Percentiles rank a stretch among this genome's conserved stretches.
Conservation (phyloP, 2,329 filamentous ascomycete genomes). For the Talaromyces funiculosus region DNA sequence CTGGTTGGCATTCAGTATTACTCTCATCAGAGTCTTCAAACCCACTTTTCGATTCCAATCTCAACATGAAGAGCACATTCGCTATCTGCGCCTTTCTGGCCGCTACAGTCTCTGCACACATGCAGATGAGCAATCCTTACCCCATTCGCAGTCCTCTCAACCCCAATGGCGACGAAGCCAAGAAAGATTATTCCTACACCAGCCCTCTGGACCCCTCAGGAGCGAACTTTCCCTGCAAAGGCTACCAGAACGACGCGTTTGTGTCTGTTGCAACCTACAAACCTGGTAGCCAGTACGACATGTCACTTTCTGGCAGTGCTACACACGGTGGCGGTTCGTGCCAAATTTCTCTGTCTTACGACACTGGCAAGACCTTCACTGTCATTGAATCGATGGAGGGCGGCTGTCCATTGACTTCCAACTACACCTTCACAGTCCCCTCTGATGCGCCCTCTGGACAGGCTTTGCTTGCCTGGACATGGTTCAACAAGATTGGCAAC, state of each 20-base stretch:
- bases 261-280: slow-evolving; percentile 55
- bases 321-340: slow-evolving; percentile 67
- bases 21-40: slow-evolving; percentile 3
- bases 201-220: slow-evolving; percentile 56
- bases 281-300: slow-evolving; percentile 57
- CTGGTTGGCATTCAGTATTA: slow-evolving; percentile 13
- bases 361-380: slow-evolving; percentile 63
- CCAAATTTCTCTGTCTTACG: slow-evolving; percentile 69
- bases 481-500: slow-evolving; percentile 72
- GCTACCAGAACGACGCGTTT: slow-evolving; percentile 51
- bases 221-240: slow-evolving; percentile 71
- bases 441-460: slow-evolving; percentile 54
- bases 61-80: slow-evolving; percentile 29
- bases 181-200: slow-evolving; percentile 67
- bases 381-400: slow-evolving; percentile 61
- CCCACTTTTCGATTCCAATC: neutral
- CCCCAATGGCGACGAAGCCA: slow-evolving; percentile 35
- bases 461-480: slow-evolving; percentile 68
- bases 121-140: slow-evolving; percentile 53
- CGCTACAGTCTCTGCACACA: slow-evolving; percentile 40
- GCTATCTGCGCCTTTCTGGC: slow-evolving; percentile 29
- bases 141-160: slow-evolving; percentile 50
- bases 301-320: slow-evolving; percentile 59
- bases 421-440: slow-evolving; percentile 63
- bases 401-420: slow-evolving; percentile 48